Conservation (phyloP, 2,329 filamentous ascomycete genomes). For the Hypocreales sp. region DNA sequence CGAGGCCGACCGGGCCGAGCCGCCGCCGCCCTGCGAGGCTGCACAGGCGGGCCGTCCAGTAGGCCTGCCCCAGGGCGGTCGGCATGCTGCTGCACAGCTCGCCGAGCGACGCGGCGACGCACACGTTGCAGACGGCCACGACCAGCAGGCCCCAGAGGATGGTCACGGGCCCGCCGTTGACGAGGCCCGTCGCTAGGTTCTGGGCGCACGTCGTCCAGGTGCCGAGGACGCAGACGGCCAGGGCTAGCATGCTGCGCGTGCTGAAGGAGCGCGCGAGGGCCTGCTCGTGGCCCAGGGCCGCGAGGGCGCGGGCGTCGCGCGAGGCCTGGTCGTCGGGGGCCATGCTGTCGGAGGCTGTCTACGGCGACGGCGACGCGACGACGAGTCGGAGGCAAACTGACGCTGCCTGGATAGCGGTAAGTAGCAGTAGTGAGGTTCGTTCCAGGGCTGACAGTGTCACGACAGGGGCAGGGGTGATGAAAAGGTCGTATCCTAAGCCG, state of each 20-base stretch:
- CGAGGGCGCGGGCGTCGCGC: conserved; percentile 23
- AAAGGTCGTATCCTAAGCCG: no score
- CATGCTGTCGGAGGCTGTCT: not conserved
- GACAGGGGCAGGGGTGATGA: no score
- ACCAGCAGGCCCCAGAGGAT: conserved; percentile 40
- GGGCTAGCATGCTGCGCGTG: conserved; percentile 38
- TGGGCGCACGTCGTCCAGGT: conserved; percentile 44
- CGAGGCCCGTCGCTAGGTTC: conserved; percentile 28
- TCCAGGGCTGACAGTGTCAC: no score
- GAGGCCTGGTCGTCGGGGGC: conserved; percentile 11
- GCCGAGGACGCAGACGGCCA: conserved; percentile 40
- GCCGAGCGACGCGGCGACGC: conserved; percentile 37
- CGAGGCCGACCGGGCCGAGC: no score
- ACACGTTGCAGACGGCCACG: conserved; percentile 35
- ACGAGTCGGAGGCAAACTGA: no score
- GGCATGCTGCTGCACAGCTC: conserved; percentile 44
- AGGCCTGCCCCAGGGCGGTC: conserved; percentile 43
- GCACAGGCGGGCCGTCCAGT: conserved; percentile 30
- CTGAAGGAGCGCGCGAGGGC: conserved; percentile 30
- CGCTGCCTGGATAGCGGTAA: no score
- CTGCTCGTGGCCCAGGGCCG: conserved; percentile 23
- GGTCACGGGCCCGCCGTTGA: conserved; percentile 35
- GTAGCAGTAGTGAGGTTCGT: no score
- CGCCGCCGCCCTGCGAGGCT: no score
- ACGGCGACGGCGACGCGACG: no score